A percentile compares a stretch with the other conserved stretches of the same genome.
Conservation (phyloP, 2,329 filamentous ascomycete genomes). For the Apiospora sp. region DNA sequence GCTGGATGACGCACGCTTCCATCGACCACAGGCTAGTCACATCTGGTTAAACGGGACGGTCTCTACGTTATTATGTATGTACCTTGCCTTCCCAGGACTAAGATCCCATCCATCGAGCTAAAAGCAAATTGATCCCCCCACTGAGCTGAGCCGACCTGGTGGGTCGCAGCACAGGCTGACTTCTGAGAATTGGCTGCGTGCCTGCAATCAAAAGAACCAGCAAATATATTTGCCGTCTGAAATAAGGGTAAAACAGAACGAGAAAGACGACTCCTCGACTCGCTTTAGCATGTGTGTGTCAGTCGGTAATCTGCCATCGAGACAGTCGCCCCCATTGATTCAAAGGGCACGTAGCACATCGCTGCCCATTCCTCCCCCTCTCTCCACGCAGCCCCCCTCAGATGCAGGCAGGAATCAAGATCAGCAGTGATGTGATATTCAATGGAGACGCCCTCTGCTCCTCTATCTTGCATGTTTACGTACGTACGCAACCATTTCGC, state of each 20-base stretch:
- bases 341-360: background rate
- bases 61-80: no score
- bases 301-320: background rate
- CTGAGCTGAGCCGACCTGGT: constrained; percentile 17
- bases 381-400: background rate
- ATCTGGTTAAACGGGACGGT: background rate
- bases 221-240: no score
- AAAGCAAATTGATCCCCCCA: constrained; percentile 20
- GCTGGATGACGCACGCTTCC: constrained; percentile 16
- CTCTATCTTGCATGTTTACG: background rate
- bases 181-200: background rate
- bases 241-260: background rate
- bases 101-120: background rate
- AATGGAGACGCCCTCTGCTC: constrained; percentile 1
- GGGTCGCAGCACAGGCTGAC: background rate
- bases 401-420: constrained; percentile 8
- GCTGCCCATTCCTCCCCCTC: background rate
- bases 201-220: background rate
- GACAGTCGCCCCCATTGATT: background rate
- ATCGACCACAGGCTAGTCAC: background rate
- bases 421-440: constrained; percentile 19
- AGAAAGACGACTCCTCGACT: background rate
- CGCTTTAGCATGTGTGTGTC: background rate
- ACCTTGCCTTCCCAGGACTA: background rate
- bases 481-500: background rate